Base-by-base conservation (phyloP, 192 early-diverging fungal species). In the Entomortierella beljakovae region DNA sequence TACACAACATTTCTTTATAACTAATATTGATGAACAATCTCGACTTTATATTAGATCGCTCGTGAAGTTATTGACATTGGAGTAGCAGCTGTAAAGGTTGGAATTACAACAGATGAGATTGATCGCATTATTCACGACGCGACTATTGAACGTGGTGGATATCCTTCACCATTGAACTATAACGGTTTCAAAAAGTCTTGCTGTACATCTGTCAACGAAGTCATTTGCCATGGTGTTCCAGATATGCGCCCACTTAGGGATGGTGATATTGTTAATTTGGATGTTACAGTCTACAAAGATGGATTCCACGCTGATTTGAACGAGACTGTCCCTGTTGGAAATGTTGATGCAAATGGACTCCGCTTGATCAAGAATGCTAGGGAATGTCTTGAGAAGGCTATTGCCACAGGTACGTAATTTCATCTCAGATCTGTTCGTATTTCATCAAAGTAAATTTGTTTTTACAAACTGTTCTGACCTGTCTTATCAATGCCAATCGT, bases 221-320 rank as follows among this genome's bases (percentile, higher is more conserved):
- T 97, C 23, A 95, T 99, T 65, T 99, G 98, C 81, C 98, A 99
- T 70, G 97, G 96, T 53, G 96, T 99, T 58, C 98, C 98, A 18
- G 98, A 99, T 86, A 88, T 90, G 65, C 96, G 97, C 68, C 88
- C 90, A 43, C 84, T 99, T 15, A 84, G 92, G 76, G 96, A 99
- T 67, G 98, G 98, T 37, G 98, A 99, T 81, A 96, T 99, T 64
- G 61, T 96, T 68, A 99, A 99, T 81, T 80, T 99, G 51, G 98
- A 99, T 82, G 90, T 99, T 26, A 88, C 89, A 33, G 80, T 93
- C 51, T 97, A 92, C 84, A 84, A 94, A 62, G 92, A 96, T 79
- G 98, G 96, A 6, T 96, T 94, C 88, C 97, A 99, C 70, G 81
- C 90, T n/a, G 98, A 99, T 81, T 65, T 97, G 57, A 98, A 98